Base-by-base conservation (phyloP, 495 filamentous ascomycete species). In the Penicillium steckii region DNA sequence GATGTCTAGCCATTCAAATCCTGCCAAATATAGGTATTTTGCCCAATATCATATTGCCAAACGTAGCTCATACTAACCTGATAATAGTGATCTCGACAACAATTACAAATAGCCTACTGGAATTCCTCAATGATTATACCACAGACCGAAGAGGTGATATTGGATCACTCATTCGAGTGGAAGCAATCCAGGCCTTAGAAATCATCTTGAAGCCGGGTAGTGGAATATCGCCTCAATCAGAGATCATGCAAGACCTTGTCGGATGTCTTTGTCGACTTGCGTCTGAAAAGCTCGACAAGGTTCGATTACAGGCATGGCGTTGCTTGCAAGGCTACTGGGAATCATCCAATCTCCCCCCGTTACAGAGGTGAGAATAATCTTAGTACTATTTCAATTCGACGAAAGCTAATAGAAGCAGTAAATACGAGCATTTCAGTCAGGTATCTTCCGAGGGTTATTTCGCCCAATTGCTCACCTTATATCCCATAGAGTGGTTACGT, bases 281-380 rank as follows among this genome's bases (percentile, higher is more conserved):
- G 18, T 80, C 85, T 0, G 94, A 97, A 68, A 95, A 95, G 64
- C 77, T 97, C 4, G 94, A 98, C 63, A 87, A 90, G 51, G 83
- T 97, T 25, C 82, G 94, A 30, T 66, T 80, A 2, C 81, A 85
- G 59, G 91, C 91, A 26, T 80, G 78, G 64, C 64, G 61, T 30
- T 74, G 73, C 55, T 50, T 80, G 8, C 76, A 75, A 49, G 49
- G 19, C 1, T 72, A 62, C 46, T 80, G 76, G 77, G 62, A 68
- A 24, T 55, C 58, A 29, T 38, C 65, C 1, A 59, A 67, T 10
- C 63, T 76, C 9, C 69, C 73, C 24, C 55, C 60, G 4, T 48
- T 77, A 37, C 56, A 67, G 43, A 70, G 57, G 74, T 77, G 2
- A 19, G 12, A 47, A 1, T 26, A 3, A n/a, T 29, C 19, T 1